These are phyloP conservation scores for Aristolochia contorta DNA, from an alignment of 164 flowering plant genomes.

Conservation along the genomic window DNA sequence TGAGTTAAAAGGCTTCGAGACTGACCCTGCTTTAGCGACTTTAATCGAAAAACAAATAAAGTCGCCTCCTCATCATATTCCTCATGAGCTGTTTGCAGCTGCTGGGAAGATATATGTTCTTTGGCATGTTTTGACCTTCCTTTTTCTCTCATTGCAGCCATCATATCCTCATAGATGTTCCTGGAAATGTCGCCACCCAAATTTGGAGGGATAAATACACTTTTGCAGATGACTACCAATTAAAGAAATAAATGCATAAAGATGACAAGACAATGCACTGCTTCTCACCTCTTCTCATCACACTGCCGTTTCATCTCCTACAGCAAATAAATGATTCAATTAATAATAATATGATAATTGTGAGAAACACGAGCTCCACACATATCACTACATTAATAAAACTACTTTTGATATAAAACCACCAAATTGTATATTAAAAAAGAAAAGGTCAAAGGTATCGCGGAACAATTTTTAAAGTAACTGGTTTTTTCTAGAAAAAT, in stretches of 20 bases:
- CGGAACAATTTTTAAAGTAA: too few relatives aligned
- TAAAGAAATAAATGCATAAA: constrained; percentile 3
- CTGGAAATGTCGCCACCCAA: constrained; percentile 22
- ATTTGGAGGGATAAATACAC: constrained; percentile 2
- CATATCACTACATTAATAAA: too few relatives aligned
- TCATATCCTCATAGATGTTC: constrained; percentile 45
- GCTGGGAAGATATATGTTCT: constrained; percentile 38
- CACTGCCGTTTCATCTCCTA: constrained; percentile 95
- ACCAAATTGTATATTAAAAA: too few relatives aligned
- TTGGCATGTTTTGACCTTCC: constrained; percentile 50
- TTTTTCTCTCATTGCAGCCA: constrained; percentile 44
- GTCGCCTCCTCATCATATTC: constrained; percentile 82
- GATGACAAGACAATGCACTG: constrained; percentile 6
- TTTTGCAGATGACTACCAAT: constrained; percentile 4
- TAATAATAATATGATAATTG: not conserved
- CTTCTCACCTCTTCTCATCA: constrained; percentile 73
- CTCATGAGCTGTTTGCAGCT: constrained; percentile 60
- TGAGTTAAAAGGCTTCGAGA: constrained; percentile 86
- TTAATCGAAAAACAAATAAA: constrained; percentile 72
- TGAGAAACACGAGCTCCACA: too few relatives aligned
- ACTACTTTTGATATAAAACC: too few relatives aligned
- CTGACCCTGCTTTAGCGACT: constrained; percentile 86
- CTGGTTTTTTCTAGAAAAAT: too few relatives aligned
- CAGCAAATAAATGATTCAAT: constrained; percentile 8
- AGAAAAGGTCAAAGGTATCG: too few relatives aligned